Evolutionary conservation across 331 rosid species (phyloP).

Genomic region (Quercus tomentella): DNA sequence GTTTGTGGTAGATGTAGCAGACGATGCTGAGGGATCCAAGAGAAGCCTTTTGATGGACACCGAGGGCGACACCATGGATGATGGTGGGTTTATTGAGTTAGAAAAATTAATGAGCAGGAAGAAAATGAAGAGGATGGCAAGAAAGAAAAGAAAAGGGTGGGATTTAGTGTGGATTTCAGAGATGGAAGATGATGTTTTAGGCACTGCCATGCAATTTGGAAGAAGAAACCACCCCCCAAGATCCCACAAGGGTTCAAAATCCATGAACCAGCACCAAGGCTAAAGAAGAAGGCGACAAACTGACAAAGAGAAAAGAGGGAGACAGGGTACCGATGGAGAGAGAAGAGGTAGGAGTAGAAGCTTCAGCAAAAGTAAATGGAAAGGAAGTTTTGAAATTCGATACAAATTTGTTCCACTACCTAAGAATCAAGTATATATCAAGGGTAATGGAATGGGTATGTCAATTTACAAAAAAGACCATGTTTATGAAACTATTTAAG

Average conservation of each 20-base stretch:
- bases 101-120: constrained; percentile 50
- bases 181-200: constrained; percentile 42
- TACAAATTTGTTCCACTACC: constrained; percentile 46
- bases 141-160: constrained; percentile 27
- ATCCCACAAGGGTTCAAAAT: constrained; percentile 92
- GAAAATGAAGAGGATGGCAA: constrained; percentile 48
- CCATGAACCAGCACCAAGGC: constrained; percentile 90
- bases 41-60: constrained; percentile 15
- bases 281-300: constrained; percentile 25
- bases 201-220: constrained; percentile 85
- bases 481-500: neutral
- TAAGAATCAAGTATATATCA: constrained; percentile 38
- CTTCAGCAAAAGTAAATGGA: constrained; percentile 53
- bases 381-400: constrained; percentile 50
- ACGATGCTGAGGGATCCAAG: constrained; percentile 21
- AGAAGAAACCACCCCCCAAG: constrained; percentile 92
- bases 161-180: constrained; percentile 45
- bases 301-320: constrained; percentile 16
- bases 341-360: constrained; percentile 31
- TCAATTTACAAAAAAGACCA: constrained; percentile 40
- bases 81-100: constrained; percentile 34
- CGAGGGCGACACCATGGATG: constrained; percentile 33
- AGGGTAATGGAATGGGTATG: constrained; percentile 22
- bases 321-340: neutral
- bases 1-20: constrained; percentile 23